Percentiles rank a stretch among this genome's conserved stretches.
phyloP scores from a whole-genome alignment of 2,329 filamentous ascomycete species.

The Leptographium radiaticola region DNA sequence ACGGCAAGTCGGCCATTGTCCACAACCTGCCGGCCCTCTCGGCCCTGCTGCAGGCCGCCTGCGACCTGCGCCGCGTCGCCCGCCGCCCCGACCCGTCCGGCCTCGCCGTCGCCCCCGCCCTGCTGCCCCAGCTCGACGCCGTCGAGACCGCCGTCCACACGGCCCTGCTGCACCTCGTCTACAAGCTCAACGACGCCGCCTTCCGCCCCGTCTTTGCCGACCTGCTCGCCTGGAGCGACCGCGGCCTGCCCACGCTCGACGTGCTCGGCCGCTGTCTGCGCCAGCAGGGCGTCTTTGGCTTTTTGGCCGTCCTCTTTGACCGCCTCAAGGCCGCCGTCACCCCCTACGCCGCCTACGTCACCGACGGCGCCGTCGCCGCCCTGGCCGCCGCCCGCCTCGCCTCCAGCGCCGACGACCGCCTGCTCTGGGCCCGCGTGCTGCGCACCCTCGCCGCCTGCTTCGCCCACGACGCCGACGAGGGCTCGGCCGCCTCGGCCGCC shows the following conservation, averaged over 20 bases:
- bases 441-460: constrained; percentile 64
- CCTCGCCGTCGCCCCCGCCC: constrained; percentile 9
- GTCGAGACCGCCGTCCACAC: constrained; percentile 56
- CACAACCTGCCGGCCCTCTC: constrained; percentile 63
- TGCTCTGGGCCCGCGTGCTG: constrained; percentile 58
- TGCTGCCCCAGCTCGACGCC: constrained; percentile 29
- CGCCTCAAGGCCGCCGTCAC: constrained; percentile 90
- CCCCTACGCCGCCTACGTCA: constrained; percentile 72
- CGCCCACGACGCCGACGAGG: constrained; percentile 55
- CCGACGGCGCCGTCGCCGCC: constrained; percentile 59
- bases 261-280: constrained; percentile 43
- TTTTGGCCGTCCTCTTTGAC: constrained; percentile 67
- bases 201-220: constrained; percentile 86
- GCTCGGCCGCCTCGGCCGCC: not conserved
- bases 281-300: constrained; percentile 67
- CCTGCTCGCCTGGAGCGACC: constrained; percentile 68
- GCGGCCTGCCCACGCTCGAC: constrained; percentile 49
- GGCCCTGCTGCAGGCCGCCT: constrained; percentile 42
- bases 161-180: constrained; percentile 75
- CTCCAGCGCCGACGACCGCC: constrained; percentile 35
- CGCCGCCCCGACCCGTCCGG: constrained; percentile 3
- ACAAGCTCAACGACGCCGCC: constrained; percentile 88
- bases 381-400: constrained; percentile 34
- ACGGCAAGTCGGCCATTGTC: constrained; percentile 64
- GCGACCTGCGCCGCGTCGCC: constrained; percentile 50